phyloP scores from a whole-genome alignment of 768 basidiomycete genomes.

The Boletus vinaceobasis region DNA sequence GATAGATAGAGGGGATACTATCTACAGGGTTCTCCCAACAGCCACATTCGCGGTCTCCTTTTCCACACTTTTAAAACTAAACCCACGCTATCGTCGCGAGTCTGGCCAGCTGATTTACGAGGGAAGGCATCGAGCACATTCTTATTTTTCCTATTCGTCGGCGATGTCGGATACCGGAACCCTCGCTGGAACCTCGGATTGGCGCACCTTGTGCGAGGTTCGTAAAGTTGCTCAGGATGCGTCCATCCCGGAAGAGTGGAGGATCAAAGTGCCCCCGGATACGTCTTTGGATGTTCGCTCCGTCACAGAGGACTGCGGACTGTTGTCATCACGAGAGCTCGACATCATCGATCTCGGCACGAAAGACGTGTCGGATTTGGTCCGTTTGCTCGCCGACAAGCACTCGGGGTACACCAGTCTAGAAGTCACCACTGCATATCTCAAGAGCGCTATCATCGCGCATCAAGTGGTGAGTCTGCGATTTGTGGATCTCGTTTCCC shows the following conservation, averaged over 20 bases:
- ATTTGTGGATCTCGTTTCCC: neutral
- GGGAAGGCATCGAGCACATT: too few species aligned
- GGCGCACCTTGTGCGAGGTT: conserved; percentile 19
- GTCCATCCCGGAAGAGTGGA: conserved; percentile 25
- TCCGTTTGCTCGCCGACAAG: conserved; percentile 18
- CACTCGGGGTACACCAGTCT: conserved; percentile 23
- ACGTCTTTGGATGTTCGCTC: conserved; percentile 18
- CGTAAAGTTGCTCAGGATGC: conserved; percentile 20
- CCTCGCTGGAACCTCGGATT: conserved; percentile 7
- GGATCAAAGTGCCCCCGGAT: conserved; percentile 17
- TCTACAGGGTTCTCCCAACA: too few species aligned
- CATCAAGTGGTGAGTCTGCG: conserved; percentile 22
- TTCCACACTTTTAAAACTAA: neutral
- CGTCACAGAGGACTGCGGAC: conserved; percentile 20
- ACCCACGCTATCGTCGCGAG: neutral
- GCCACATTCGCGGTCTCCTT: too few species aligned
- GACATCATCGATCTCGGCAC: conserved; percentile 21
- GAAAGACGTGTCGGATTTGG: conserved; percentile 24
- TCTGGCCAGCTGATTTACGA: too few species aligned
- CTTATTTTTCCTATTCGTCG: too few species aligned
- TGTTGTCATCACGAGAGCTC: conserved; percentile 22
- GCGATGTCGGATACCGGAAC: conserved; percentile 3
- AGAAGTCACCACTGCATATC: conserved; percentile 28
- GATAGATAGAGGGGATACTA: too few species aligned
- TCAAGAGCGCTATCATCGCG: conserved; percentile 28